Conservation (phyloP, 2,329 filamentous ascomycete genomes). For the Meredithiella fracta region DNA sequence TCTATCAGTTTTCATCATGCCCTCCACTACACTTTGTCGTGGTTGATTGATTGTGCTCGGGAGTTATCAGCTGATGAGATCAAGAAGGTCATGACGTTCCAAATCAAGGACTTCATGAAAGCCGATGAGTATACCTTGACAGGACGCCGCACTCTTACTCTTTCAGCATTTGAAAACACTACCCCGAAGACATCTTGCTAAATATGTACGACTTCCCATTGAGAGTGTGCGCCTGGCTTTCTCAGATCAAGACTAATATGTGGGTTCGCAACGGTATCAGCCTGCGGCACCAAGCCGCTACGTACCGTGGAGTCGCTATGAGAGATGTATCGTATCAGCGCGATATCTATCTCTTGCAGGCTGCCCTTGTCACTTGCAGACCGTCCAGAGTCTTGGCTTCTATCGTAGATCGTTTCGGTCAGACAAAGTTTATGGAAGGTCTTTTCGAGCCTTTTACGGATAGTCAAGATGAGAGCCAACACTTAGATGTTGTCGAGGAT, state of each 20-base stretch:
- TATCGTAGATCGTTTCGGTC: conserved; percentile 79
- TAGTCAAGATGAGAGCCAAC: conserved; percentile 71
- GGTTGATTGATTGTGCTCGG: conserved; percentile 82
- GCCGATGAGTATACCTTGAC: conserved; percentile 23
- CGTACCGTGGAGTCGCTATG: conserved; percentile 77
- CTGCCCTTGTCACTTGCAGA: conserved; percentile 72
- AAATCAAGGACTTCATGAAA: conserved; percentile 50
- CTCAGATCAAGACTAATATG: conserved; percentile 96
- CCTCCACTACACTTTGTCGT: conserved; percentile 88
- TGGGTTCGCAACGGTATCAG: conserved; percentile 98
- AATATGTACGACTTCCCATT: conserved; percentile 85
- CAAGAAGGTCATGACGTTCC: conserved; percentile 52
- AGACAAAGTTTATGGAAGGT: conserved; percentile 74
- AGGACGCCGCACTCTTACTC: conserved; percentile 39
- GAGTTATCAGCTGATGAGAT: conserved; percentile 53
- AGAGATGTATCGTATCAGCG: conserved; percentile 87
- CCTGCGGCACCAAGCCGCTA: conserved; percentile 82
- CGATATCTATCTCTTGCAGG: conserved; percentile 86
- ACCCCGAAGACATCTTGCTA: conserved; percentile 59
- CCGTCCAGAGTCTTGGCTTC: conserved; percentile 71
- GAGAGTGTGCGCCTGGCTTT: conserved; percentile 85
- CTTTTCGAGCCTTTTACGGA: conserved; percentile 56
- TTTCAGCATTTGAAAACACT: conserved; percentile 31
- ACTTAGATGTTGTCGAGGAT: conserved; percentile 87
- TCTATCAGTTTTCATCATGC: conserved; percentile 96